Percentiles rank a stretch among this genome's conserved stretches.
These are phyloP conservation scores for Millerago galiae DNA, from an alignment of 805 yeast species.

Conservation along the genomic window DNA sequence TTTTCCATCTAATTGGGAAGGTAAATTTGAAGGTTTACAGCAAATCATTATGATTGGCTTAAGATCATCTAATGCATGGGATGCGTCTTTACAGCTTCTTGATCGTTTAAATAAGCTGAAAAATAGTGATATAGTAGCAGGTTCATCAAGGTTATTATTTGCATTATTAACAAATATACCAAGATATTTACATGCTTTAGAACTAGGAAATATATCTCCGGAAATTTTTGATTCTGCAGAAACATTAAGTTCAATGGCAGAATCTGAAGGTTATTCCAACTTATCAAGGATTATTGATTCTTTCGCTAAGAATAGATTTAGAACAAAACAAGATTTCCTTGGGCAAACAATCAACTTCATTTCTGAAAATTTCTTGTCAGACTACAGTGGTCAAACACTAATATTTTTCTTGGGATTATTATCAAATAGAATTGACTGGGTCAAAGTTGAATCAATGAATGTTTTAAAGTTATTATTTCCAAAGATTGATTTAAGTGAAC, in stretches of 20 bases:
- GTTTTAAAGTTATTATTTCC: constrained; percentile 71
- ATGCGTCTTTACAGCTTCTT: constrained; percentile 64
- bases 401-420: constrained; percentile 73
- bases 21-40: constrained; percentile 84
- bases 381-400: constrained; percentile 65
- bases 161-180: constrained; percentile 79
- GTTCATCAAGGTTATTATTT: constrained; percentile 59
- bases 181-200: constrained; percentile 76
- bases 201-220: constrained; percentile 40
- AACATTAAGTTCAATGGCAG: constrained; percentile 56
- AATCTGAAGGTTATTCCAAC: constrained; percentile 44
- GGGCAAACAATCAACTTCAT: constrained; percentile 72
- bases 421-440: constrained; percentile 72
- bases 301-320: constrained; percentile 67
- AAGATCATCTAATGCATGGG: constrained; percentile 74
- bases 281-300: constrained; percentile 72
- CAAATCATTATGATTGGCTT: constrained; percentile 75
- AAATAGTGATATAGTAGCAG: constrained; percentile 74
- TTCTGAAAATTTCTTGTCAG: constrained; percentile 63
- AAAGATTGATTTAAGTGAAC: constrained; percentile 64
- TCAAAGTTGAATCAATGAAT: constrained; percentile 73
- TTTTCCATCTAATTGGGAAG: constrained; percentile 95
- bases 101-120: constrained; percentile 62
- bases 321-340: constrained; percentile 87
- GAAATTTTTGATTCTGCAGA: constrained; percentile 50